These are phyloP conservation scores for Penicillium brasilianum DNA, from an alignment of 2,329 filamentous ascomycete species.

Conservation along the genomic window DNA sequence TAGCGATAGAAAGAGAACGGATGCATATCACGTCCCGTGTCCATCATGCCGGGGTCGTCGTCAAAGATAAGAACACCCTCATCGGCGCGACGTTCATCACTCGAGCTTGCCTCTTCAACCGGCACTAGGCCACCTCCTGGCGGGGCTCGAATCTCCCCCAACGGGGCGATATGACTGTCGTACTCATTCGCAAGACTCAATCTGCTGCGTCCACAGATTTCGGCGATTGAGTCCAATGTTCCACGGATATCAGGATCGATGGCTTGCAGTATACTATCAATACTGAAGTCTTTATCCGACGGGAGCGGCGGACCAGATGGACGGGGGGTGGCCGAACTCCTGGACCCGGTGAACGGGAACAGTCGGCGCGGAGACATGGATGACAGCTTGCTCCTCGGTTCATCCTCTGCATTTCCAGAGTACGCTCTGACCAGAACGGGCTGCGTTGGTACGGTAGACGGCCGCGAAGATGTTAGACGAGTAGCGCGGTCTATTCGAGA, in stretches of 20 bases:
- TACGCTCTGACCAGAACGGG: slow-evolving; percentile 52
- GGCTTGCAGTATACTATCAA: slow-evolving; percentile 60
- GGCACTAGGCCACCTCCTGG: slow-evolving; percentile 42
- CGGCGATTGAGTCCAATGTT: slow-evolving; percentile 66
- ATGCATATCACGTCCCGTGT: slow-evolving; percentile 40
- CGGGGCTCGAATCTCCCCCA: slow-evolving; percentile 60
- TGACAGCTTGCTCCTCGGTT: slow-evolving; percentile 32
- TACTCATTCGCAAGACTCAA: slow-evolving; percentile 68
- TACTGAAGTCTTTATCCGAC: slow-evolving; percentile 59
- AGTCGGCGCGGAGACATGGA: slow-evolving; percentile 41
- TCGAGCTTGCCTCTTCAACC: slow-evolving; percentile 51
- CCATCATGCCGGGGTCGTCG: slow-evolving; percentile 46
- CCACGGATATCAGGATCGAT: slow-evolving; percentile 63
- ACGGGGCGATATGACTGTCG: slow-evolving; percentile 64
- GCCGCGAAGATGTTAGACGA: slow-evolving; percentile 29
- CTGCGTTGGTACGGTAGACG: slow-evolving; percentile 43
- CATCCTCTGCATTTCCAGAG: slow-evolving; percentile 44
- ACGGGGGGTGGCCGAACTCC: slow-evolving; percentile 27
- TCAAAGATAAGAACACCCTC: slow-evolving; percentile 46
- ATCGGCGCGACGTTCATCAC: slow-evolving; percentile 42
- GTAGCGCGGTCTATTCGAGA: slow-evolving; percentile 35
- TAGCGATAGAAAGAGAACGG: slow-evolving; percentile 46
- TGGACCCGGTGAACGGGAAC: slow-evolving; percentile 36
- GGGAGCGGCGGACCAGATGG: slow-evolving; percentile 46
- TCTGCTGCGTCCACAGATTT: slow-evolving; percentile 66